Base-by-base conservation (phyloP, 108 stramenopile species). In the Poteriospumella lacustris region DNA sequence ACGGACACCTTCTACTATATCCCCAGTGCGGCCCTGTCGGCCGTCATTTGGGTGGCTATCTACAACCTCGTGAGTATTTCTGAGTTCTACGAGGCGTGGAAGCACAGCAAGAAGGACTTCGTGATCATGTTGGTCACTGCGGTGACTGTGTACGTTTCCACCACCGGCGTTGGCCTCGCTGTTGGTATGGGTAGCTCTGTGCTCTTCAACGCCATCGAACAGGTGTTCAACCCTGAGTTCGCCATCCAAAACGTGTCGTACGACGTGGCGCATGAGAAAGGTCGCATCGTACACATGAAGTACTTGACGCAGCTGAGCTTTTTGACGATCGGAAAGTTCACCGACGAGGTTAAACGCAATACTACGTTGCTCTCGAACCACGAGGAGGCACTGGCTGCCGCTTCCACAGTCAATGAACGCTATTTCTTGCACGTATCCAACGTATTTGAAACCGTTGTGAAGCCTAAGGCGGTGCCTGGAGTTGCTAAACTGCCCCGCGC, bases 51-150 rank as follows among this genome's bases (percentile, higher is more conserved):
- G 36, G 36, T 56, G 26, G 70, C 70, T 44, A 73, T 73, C 31
- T 44, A n/a, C 19, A 73, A 73, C 70, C 41, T 73, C 5, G 31
- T 73, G 9, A 5, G 40, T 3, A 34, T 73, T 5, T 12, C 43
- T 73, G 70, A 73, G 26, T 52, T 73, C 70, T 73, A 31, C 31
- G 33, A 73, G 3, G 43, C 44, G 5, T 73, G 70, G 70, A 73
- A 73, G 47, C 70, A 73, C 24, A 42, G 40, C 12, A 73, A 73
- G 47, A 73, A 73, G 70, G 70, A 73, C 47, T 73, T 73, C 47
- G 5, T 73, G 5, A 38, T 33, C 3, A 56, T 73, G 44, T 29
- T 73, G 15, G 70, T 73, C 36, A 73, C 70, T 38, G 15, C n/a
- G 12, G 47, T 73, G 9, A 29, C 3, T 33, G 47, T 56, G 9